Base-by-base conservation (phyloP, 352 stramenopile species). In the Globisporangium canariense region DNA sequence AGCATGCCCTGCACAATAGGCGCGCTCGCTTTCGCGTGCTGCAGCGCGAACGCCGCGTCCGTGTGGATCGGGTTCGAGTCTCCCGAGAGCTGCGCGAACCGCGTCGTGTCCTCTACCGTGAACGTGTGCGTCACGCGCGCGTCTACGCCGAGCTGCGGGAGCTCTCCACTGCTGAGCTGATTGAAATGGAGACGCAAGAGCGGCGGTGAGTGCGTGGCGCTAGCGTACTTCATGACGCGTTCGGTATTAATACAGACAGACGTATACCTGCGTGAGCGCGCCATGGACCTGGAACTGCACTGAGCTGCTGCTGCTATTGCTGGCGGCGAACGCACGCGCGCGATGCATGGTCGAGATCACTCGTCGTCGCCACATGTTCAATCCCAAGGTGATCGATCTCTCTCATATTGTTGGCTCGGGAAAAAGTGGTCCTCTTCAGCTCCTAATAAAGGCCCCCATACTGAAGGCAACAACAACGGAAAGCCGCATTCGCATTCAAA, bases 1-100 rank as follows among this genome's bases (percentile, higher is more conserved):
- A 94, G 77, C 59, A 93, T 83, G n/a, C 86, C 86, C 62, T 94
- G 83, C 38, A 94, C 86, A 32, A 94, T 73, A 0, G 83, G 82
- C 41, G 77, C 74, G 9, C 38, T 55, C 28, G 74, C 58, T 4
- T 67, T 65, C 9, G 65, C 58, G n/a, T 71, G 51, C 47, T 77
- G 40, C 0, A 57, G 30, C 0, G 76, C 75, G 34, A 81, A 82
- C 0, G 38, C 61, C 2, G 77, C 69, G 65, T 93, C 82, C 20
- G 87, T 75, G 62, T 95, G 86, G 56, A 95, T 83, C 28, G 84
- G 84, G 45, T 95, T 95, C 55, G 70, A 78, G 64, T 95, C 86
- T 25, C 86, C 81, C 18, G 83, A 84, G 38, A 93, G 69, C 6
- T 34, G 52, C 0, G 84, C 79, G 54, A 95, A 95, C n/a, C 69